A percentile compares a stretch with the other conserved stretches of the same genome.
Conservation (phyloP, 2,329 filamentous ascomycete species). For the Claviceps humidiphila region DNA sequence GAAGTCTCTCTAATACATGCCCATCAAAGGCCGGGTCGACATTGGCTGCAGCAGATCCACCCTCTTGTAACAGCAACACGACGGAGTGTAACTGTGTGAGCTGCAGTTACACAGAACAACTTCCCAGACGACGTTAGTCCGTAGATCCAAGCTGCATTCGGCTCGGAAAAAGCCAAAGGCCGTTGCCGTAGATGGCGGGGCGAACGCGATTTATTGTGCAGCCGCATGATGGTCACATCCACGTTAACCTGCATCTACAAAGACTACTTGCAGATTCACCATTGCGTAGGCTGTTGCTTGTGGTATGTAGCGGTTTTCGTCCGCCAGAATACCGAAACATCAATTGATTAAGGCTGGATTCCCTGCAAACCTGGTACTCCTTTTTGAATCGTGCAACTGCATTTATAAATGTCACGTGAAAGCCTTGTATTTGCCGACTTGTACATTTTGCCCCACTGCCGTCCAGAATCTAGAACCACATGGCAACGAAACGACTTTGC, state of each 20-base stretch:
- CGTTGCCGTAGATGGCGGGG: neutral
- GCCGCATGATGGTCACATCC: neutral
- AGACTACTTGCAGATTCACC: neutral
- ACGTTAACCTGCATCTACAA: neutral
- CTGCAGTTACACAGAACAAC: too few relatives aligned
- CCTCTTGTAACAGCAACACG: conserved; percentile 4
- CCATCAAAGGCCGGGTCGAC: conserved; percentile 16
- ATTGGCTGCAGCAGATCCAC: conserved; percentile 17
- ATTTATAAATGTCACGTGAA: conserved; percentile 2
- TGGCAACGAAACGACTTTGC: conserved; percentile 2
- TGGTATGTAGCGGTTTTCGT: neutral
- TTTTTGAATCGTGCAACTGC: neutral
- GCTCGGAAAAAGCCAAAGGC: neutral
- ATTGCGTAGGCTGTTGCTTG: neutral
- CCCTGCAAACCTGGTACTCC: neutral
- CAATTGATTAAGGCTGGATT: neutral
- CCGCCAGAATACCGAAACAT: neutral
- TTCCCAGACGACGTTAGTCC: too few relatives aligned
- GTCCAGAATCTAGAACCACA: neutral
- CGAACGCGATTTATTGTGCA: neutral
- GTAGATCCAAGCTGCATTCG: neutral
- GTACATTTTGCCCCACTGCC: conserved; percentile 2
- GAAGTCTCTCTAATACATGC: conserved; percentile 20
- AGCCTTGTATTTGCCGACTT: neutral
- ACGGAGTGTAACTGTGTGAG: too few relatives aligned